Evolutionary conservation across 2,329 filamentous ascomycete species (phyloP).

Genomic region (Coniochaeta prunicola): DNA sequence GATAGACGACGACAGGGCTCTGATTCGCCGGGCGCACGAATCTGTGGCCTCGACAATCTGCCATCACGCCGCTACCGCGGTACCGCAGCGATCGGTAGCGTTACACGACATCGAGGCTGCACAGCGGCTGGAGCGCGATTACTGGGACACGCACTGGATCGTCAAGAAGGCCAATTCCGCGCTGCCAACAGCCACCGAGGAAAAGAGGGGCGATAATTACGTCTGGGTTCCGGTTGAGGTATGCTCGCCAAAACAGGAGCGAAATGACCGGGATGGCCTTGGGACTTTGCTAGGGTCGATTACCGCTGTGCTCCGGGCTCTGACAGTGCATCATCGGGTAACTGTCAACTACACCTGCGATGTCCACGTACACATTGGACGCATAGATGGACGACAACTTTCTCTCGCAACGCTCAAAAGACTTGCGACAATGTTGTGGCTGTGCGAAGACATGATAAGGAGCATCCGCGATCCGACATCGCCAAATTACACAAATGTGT

Average conservation of each 20-base stretch:
- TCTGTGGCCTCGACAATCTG: neutral
- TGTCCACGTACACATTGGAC: slow-evolving; percentile 30
- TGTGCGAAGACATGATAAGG: slow-evolving; percentile 26
- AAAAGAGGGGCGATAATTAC: slow-evolving; percentile 17
- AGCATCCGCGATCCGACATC: slow-evolving; percentile 27
- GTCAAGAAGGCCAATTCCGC: slow-evolving; percentile 34
- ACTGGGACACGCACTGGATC: slow-evolving; percentile 29
- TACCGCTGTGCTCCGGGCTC: slow-evolving; percentile 15
- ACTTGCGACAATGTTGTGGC: slow-evolving; percentile 27
- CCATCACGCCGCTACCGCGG: neutral
- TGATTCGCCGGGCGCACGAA: neutral
- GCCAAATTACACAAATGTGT: slow-evolving; percentile 27
- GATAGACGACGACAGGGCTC: neutral
- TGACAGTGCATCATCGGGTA: slow-evolving; percentile 17
- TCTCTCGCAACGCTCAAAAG: slow-evolving; percentile 24
- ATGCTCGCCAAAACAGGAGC: slow-evolving; percentile 23
- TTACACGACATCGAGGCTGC: slow-evolving; percentile 15
- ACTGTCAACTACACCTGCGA: slow-evolving; percentile 29
- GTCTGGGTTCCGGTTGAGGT: slow-evolving; percentile 28
- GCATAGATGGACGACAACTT: slow-evolving; percentile 22
- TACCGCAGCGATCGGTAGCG: slow-evolving; percentile 11
- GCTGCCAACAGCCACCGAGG: slow-evolving; percentile 15
- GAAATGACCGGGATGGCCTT: slow-evolving; percentile 17
- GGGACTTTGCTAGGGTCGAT: slow-evolving; percentile 5
- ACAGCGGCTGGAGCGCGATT: slow-evolving; percentile 19